Evolutionary conservation across 805 yeast genomes (phyloP).

Genomic region (Cyberlindnera xylosilytica): DNA sequence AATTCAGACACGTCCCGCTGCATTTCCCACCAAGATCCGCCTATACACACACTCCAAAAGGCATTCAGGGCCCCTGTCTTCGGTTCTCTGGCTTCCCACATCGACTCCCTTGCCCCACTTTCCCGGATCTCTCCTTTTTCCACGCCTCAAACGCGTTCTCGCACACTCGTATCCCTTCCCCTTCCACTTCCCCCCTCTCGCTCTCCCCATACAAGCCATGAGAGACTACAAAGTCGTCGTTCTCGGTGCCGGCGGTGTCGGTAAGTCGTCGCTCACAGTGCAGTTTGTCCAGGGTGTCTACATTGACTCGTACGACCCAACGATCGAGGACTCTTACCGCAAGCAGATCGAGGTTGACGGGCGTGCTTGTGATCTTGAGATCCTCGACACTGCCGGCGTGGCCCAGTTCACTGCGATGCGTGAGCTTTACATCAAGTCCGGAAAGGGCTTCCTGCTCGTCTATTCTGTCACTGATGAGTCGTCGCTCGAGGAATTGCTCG

Average conservation of each 20-base stretch:
- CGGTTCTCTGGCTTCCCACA: no score
- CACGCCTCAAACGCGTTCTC: no score
- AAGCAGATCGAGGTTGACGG: slow-evolving; percentile 88
- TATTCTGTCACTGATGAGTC: slow-evolving; percentile 78
- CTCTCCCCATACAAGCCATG: no score
- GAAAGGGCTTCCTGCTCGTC: slow-evolving; percentile 85
- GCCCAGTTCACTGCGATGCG: slow-evolving; percentile 97
- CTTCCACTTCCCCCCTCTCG: no score
- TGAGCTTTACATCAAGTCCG: slow-evolving; percentile 81
- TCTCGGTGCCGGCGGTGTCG: slow-evolving; percentile 96
- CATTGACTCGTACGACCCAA: slow-evolving; percentile 91
- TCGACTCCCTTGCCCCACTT: no score
- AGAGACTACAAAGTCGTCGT: slow-evolving; percentile 85
- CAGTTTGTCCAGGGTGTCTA: slow-evolving; percentile 90
- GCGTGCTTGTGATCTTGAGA: slow-evolving; percentile 80
- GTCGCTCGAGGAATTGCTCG: slow-evolving; percentile 73
- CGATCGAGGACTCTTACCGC: slow-evolving; percentile 93
- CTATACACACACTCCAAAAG: neutral
- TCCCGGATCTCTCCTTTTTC: no score
- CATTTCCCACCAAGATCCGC: neutral
- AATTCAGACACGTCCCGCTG: neutral
- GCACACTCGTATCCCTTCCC: no score
- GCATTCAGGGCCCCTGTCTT: no score
- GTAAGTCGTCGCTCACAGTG: slow-evolving; percentile 90
- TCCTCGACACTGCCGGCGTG: slow-evolving; percentile 89